Evolutionary conservation across 2,329 filamentous ascomycete genomes (phyloP).

Genomic region (Cladophialophora exuberans): DNA sequence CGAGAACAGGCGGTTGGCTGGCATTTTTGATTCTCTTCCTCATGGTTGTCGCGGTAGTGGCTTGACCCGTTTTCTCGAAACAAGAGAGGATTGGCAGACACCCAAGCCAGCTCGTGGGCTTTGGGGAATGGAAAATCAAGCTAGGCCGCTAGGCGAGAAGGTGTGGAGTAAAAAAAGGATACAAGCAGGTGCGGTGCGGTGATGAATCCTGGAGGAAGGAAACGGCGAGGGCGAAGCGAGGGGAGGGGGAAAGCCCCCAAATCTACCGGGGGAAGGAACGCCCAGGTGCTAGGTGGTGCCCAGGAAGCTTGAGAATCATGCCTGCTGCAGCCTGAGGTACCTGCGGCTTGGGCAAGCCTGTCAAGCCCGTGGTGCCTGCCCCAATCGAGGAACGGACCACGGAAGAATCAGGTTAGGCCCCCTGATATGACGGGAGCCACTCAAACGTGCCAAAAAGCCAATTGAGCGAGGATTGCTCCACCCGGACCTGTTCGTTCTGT

Average conservation of each 20-base stretch:
- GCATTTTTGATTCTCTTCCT: slow-evolving; percentile 13
- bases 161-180: slow-evolving; percentile 14
- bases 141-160: slow-evolving; percentile 12
- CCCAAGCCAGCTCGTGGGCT: background rate
- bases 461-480: slow-evolving; percentile 7
- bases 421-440: background rate
- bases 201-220: slow-evolving; percentile 21
- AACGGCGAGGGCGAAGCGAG: slow-evolving; percentile 20
- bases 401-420: background rate
- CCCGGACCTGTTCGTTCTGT: slow-evolving; percentile 17
- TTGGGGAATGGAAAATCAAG: slow-evolving; percentile 8
- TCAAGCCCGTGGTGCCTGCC: background rate
- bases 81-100: slow-evolving; percentile 13
- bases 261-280: too few relatives aligned
- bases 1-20: slow-evolving; percentile 15
- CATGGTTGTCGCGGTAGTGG: slow-evolving; percentile 6
- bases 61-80: slow-evolving; percentile 21
- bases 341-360: slow-evolving; percentile 14
- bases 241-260: slow-evolving; percentile 8
- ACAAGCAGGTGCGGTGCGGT: too few relatives aligned
- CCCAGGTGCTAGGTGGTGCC: background rate
- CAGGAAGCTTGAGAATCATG: slow-evolving; percentile 5
- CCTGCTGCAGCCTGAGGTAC: slow-evolving; percentile 14
- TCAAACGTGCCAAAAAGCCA: slow-evolving; percentile 7
- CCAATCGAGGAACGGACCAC: slow-evolving; percentile 6